A percentile compares a stretch with the other conserved stretches of the same genome.
Evolutionary conservation across 345 rosid species (phyloP).

Genomic region (Gynandropsis gynandra): DNA sequence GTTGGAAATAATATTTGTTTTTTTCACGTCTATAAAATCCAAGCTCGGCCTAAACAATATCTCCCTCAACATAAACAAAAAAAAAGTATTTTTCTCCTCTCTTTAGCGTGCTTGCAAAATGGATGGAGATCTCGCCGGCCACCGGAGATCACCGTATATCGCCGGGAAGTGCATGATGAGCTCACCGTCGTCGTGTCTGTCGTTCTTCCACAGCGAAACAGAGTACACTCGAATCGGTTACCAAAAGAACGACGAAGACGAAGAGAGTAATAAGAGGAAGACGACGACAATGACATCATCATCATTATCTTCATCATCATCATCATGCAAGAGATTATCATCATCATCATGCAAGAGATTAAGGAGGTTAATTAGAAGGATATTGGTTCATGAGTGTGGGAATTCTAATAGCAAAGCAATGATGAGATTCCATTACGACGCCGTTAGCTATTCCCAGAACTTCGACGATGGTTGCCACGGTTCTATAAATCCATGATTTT

Average conservation of each 20-base stretch:
- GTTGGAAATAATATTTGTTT: no score
- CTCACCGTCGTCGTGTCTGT: slow-evolving; percentile 42
- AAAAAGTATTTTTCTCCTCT: background rate
- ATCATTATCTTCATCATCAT: no score
- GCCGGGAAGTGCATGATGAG: slow-evolving; percentile 29
- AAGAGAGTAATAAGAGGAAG: no score
- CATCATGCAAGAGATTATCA: slow-evolving; percentile 33
- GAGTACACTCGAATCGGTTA: slow-evolving; percentile 41
- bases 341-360: slow-evolving; percentile 27
- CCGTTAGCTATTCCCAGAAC: slow-evolving; percentile 68
- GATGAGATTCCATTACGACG: slow-evolving; percentile 60
- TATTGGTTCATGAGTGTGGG: slow-evolving; percentile 32
- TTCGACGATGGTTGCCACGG: slow-evolving; percentile 54
- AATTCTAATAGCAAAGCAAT: slow-evolving; percentile 35
- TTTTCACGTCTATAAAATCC: no score
- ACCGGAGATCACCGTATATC: slow-evolving; percentile 30
- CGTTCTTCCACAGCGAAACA: slow-evolving; percentile 34
- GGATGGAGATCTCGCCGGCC: slow-evolving; percentile 37
- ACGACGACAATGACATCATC: no score
- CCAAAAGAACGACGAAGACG: slow-evolving; percentile 19
- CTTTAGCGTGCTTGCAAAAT: slow-evolving; percentile 17
- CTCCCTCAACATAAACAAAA: background rate
- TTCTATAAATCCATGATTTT: background rate
- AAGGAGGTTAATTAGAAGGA: slow-evolving; percentile 40
- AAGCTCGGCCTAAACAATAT: no score